Base-by-base conservation (phyloP, 352 stramenopile genomes). In the Globisporangium mamillatum region DNA sequence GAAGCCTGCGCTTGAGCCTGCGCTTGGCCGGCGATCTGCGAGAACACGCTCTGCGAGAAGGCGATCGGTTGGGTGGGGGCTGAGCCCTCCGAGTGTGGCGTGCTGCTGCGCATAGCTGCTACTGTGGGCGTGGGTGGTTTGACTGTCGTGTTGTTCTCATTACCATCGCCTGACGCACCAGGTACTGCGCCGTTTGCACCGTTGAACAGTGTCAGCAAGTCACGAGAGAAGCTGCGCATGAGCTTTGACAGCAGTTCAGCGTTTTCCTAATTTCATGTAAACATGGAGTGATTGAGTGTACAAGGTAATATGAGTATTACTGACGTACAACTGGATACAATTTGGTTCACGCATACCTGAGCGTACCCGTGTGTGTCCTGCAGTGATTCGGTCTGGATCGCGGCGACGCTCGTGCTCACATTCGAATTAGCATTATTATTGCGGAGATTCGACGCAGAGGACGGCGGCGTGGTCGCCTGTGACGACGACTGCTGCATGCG, bases 31-130 rank as follows among this genome's bases (percentile, higher is more conserved):
- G 72, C 70, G 22, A 86, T 56, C 62, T 89, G 81, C 2, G 81
- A 88, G 64, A 89, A 87, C 9, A 89, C 80, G 64, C 78, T 89
- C 38, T 88, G 81, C 0, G 81, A 88, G 50, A 85, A 79, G 12
- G n/a, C 62, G 7, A 74, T 67, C 38, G 64, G 68, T 62, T 66
- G 58, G 7, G 66, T 71, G 20, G 58, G 1, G 16, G 36, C 34
- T 4, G 46, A 66, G 2, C 59, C 48, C 1, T 38, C 54, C 4
- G 44, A 41, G 3, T 52, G 24, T 29, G 36, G 12, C 8, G 55
- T 36, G 10, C 27, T 63, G n/a, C 36, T 24, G 4, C 41, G 56
- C 56, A 62, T 62, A 7, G 56, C 56, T 29, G n/a, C 56, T 16
- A 52, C 46, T 68, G 25, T 63, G 24, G 36, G 71, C 34, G 16